A percentile compares a stretch with the other conserved stretches of the same genome.
These are phyloP conservation scores for Populus ilicifolia DNA, from an alignment of 345 rosid genomes.

Conservation along the genomic window DNA sequence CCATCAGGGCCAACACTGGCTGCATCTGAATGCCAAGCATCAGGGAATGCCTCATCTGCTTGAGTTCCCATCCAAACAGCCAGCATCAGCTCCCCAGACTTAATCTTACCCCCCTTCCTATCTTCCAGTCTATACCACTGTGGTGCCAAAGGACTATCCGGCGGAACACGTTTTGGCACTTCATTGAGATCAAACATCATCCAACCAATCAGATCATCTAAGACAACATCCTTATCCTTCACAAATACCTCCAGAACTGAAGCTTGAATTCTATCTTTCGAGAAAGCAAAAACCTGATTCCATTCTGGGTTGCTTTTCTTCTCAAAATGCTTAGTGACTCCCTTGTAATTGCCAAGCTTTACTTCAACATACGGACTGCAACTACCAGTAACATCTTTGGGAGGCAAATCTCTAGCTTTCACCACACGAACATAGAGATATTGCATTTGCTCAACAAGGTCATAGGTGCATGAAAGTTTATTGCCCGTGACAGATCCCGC, in stretches of 20 bases:
- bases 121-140: constrained; percentile 35
- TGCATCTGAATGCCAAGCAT: constrained; percentile 38
- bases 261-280: constrained; percentile 33
- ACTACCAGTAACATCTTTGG: constrained; percentile 26
- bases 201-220: constrained; percentile 31
- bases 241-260: constrained; percentile 25
- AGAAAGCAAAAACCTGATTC: constrained; percentile 34
- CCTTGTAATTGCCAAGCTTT: constrained; percentile 32
- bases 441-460: constrained; percentile 35
- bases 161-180: constrained; percentile 30
- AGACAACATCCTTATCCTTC: constrained; percentile 30
- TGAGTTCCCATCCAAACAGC: constrained; percentile 39
- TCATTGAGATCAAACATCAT: constrained; percentile 27
- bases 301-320: constrained; percentile 30
- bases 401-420: constrained; percentile 29
- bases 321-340: constrained; percentile 30
- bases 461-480: constrained; percentile 34
- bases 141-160: constrained; percentile 33
- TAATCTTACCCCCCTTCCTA: constrained; percentile 21
- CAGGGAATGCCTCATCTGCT: constrained; percentile 30
- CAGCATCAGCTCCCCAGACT: constrained; percentile 28
- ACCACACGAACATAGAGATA: constrained; percentile 32
- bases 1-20: constrained; percentile 32
- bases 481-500: constrained; percentile 21
- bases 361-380: constrained; percentile 33